phyloP scores from a whole-genome alignment of 139 green algal genomes.

The Chlamydomonas sp. region DNA sequence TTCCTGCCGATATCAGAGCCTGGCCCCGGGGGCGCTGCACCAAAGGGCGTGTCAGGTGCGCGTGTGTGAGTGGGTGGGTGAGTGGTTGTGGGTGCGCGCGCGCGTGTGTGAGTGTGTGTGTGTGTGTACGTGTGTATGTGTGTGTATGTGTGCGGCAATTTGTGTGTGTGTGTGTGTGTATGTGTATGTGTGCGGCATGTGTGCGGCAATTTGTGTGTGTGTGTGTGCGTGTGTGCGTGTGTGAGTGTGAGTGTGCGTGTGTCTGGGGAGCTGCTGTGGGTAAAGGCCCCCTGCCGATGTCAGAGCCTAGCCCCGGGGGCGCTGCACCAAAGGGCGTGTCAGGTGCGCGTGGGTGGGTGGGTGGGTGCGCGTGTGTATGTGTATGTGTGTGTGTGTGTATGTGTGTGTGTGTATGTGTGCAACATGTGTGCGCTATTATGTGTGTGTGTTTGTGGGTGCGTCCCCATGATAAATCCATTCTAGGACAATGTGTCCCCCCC shows the following conservation, averaged over 20 bases:
- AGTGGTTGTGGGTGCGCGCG: background rate
- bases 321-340: background rate
- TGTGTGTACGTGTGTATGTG: constrained; percentile 1
- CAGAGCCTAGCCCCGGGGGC: background rate
- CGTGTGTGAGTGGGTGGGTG: too few relatives aligned
- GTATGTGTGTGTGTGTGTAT: background rate
- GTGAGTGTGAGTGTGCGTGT: background rate
- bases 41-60: constrained; percentile 1
- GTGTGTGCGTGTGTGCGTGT: too few relatives aligned
- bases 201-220: background rate
- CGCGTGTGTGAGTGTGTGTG: background rate
- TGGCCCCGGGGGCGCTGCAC: background rate
- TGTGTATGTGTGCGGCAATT: background rate
- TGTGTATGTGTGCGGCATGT: background rate
- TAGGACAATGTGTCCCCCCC: too few relatives aligned
- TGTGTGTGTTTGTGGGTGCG: too few relatives aligned
- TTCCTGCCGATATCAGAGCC: constrained; percentile 59
- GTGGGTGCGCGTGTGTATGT: background rate
- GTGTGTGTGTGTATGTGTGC: background rate
- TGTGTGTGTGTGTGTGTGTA: too few relatives aligned
- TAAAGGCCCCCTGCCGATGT: constrained; percentile 63
- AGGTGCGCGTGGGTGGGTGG: too few relatives aligned
- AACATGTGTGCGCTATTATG: background rate
- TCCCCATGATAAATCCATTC: too few relatives aligned
- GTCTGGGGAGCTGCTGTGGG: background rate